Evolutionary conservation across 371 early-diverging fungal species (phyloP), one percentile per base, ranked within the genome.

Genomic region (Mortierella sp.): DNA sequence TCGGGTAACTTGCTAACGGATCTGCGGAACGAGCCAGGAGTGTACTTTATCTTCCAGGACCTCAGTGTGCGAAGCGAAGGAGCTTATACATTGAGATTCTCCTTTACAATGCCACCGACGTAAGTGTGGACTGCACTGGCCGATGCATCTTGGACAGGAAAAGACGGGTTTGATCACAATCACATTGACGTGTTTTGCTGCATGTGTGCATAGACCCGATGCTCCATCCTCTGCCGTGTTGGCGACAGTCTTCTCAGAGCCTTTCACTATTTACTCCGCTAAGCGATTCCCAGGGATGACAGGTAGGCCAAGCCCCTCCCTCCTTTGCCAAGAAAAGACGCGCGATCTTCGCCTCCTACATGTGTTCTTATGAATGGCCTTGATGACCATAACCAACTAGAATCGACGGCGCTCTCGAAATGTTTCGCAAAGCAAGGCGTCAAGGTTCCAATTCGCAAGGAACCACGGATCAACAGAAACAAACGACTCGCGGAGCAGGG

Each of bases 1-100:
- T 88, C 92, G 0, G 91, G 91, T 1, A 82, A 83, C 25, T 83
- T 89, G 28, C 83, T 94, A 12, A 73, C 80, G 12, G 86, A 89
- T 57, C 47, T 83, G 8, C 82, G 91, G 43, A 86, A 88, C 49
- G 79, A 88, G 25, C 84, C 85, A 27, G 92, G 92, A 13, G 89
- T 93, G 46, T 94, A 85, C 48, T 92, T 91, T 67, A 79, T 91
- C 44, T 92, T 92, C 68, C 89, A 86, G 58, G 93, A 92, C 44
- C 61, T 92, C 10, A 88, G 88, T 47, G 82, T 92, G 24, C 80
- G 93, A 40, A 85, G 84, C 13, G 87, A 88, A 64, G 93, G 93
- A 5, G 58, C 69, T 0, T 92, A 86, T 79, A 82, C 86, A 6
- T 79, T 92, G 5, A 81, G 81, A 54, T 91, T 91, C 63, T 82